phyloP scores from a whole-genome alignment of 1,139 yeast species.

The Hansenula sp. region DNA sequence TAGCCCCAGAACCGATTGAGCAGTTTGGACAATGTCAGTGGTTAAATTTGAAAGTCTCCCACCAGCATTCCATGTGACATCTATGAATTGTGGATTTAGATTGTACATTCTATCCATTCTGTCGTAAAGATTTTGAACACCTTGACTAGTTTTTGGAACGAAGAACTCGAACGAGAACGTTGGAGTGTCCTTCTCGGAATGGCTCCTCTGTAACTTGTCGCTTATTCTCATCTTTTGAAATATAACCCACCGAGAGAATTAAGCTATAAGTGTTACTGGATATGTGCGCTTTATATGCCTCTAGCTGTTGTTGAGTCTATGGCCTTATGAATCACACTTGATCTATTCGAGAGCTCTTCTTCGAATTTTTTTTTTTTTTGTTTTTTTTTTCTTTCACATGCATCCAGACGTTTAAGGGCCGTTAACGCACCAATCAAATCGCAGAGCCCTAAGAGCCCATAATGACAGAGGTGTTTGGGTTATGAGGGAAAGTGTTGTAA shows the following conservation, averaged over 20 bases:
- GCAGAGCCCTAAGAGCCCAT: too few species aligned
- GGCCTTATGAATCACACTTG: too few species aligned
- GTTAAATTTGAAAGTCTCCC: slow-evolving; percentile 79
- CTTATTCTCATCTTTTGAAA: slow-evolving; percentile 37
- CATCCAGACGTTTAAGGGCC: slow-evolving; percentile 1
- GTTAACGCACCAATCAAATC: not conserved
- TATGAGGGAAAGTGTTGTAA: too few species aligned
- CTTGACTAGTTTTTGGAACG: slow-evolving; percentile 97
- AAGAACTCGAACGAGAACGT: slow-evolving; percentile 96
- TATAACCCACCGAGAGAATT: too few species aligned
- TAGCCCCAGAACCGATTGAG: slow-evolving; percentile 88
- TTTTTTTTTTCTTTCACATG: slow-evolving; percentile 1
- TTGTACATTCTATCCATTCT: slow-evolving; percentile 98
- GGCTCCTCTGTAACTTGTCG: slow-evolving; percentile 30
- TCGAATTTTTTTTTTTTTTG: too few species aligned
- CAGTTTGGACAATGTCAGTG: slow-evolving; percentile 85
- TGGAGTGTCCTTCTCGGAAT: slow-evolving; percentile 30
- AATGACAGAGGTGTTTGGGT: too few species aligned
- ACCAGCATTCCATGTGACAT: slow-evolving; percentile 98
- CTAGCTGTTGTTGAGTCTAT: not conserved
- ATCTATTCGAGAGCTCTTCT: too few species aligned
- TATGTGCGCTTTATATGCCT: too few species aligned
- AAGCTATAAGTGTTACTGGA: too few species aligned
- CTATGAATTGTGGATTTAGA: slow-evolving; percentile 85
- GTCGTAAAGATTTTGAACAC: slow-evolving; percentile 92